Base-by-base conservation (phyloP, 176 grass and related monocot species). In the Rhynchospora pubera region DNA sequence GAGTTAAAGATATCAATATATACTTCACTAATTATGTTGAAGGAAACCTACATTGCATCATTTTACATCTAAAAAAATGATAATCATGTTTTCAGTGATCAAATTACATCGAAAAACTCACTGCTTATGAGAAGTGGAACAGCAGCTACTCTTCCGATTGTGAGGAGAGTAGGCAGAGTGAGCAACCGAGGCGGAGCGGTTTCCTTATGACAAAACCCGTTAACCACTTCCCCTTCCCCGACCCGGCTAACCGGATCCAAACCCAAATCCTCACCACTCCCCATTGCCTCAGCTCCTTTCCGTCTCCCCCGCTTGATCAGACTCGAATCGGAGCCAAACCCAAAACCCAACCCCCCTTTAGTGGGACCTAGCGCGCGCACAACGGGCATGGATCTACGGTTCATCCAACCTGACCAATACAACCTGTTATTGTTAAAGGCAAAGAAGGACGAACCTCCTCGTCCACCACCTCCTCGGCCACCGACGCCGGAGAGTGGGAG, bases 111-210 rank as follows among this genome's bases (percentile, higher is more conserved):
- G 3, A 77, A 77, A 28, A 46, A 79, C 97, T 83, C 80, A 99
- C 97, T 96, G 86, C 89, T 87, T 65, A 93, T 89, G 60, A 99
- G 91, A 59, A 99, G 72, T 9, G 97, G 97, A 81, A 99, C 97
- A 10, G 97, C 93, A 18, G 84, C 93, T 2, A 99, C 93, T 75
- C 97, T 88, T 23, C 97, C 91, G 68, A 96, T 93, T 56, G 97
- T 99, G 28, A 99, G 91, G 16, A 99, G 65, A 14, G 97, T 99
- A 68, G 97, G 97, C 19, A 99, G 87, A 74, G 93, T 99, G 57
- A 99, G 87, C 84, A 99, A 77, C 84, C 77, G 86, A 9, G 73
- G 72, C 6, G 85, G 65, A 45, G 59, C 13, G 8, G 71, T 32
- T 2, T 86, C 77, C 32, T 91, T 91, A 22, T 82, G 13, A 55